A percentile compares a stretch with the other conserved stretches of the same genome.
Conservation (phyloP, 345 rosid species). For the Cardamine occulta region DNA sequence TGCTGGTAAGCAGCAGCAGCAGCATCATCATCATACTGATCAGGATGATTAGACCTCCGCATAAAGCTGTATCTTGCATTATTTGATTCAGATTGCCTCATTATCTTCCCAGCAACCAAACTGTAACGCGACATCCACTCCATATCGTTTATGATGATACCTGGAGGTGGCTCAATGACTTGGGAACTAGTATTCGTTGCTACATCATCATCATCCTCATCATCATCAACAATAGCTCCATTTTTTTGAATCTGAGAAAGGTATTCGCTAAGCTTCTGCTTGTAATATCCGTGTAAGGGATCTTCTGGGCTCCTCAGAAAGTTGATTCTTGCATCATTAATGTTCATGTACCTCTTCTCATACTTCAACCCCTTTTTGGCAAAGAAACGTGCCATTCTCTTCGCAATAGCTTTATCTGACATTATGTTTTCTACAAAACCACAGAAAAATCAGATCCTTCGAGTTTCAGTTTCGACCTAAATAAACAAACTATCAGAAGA, state of each 20-base stretch:
- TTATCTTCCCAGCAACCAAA: background rate
- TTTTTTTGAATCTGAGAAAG: background rate
- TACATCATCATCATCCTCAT: background rate
- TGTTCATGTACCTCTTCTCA: no score
- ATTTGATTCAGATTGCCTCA: background rate
- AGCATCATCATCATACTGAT: no score
- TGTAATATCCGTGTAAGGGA: background rate
- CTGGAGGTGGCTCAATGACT: background rate
- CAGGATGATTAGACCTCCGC: background rate
- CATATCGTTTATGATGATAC: background rate
- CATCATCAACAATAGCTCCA: background rate
- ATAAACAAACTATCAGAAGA: no score
- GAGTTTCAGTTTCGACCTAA: no score
- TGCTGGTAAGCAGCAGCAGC: no score
- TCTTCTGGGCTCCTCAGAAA: background rate
- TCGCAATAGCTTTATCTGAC: no score
- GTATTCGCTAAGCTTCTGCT: constrained; percentile 8
- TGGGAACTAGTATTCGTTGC: no score
- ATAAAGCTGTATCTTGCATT: background rate
- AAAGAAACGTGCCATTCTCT: no score
- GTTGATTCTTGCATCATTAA: background rate
- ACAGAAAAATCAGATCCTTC: no score
- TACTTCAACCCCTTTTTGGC: no score
- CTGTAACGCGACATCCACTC: background rate
- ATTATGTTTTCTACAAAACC: no score